phyloP scores from a whole-genome alignment of 2,329 filamentous ascomycete genomes.

The Cryphonectria carpinicola region DNA sequence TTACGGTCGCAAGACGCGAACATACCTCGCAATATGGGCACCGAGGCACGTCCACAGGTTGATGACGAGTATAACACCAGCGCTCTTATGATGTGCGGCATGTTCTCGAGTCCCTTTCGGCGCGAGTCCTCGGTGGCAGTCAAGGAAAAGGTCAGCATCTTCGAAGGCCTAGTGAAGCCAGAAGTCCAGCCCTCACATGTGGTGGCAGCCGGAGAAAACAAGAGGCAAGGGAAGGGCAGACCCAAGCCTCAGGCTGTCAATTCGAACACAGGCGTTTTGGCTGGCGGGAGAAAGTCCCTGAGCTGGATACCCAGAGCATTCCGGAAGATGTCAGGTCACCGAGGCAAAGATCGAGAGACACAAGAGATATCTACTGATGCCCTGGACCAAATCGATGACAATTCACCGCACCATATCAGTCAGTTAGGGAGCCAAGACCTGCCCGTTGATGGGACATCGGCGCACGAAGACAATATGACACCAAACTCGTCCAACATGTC shows the following conservation, averaged over 20 bases:
- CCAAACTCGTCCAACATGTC: neutral
- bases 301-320: conserved; percentile 8
- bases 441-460: neutral
- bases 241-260: neutral
- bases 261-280: neutral
- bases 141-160: conserved; percentile 22
- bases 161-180: conserved; percentile 23
- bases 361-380: neutral
- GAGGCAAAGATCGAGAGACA: neutral
- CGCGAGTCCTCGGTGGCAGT: neutral
- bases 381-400: neutral
- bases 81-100: conserved; percentile 13
- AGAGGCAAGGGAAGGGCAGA: neutral
- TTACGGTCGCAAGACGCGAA: neutral
- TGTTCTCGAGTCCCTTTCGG: conserved; percentile 9
- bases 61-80: neutral
- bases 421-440: neutral
- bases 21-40: neutral
- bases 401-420: neutral
- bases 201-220: neutral
- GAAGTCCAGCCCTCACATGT: neutral
- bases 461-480: neutral
- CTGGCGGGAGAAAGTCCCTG: neutral
- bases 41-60: neutral
- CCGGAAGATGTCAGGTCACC: neutral